Base-by-base conservation (phyloP, 352 stramenopile species). In the Sclerospora graminicola region DNA sequence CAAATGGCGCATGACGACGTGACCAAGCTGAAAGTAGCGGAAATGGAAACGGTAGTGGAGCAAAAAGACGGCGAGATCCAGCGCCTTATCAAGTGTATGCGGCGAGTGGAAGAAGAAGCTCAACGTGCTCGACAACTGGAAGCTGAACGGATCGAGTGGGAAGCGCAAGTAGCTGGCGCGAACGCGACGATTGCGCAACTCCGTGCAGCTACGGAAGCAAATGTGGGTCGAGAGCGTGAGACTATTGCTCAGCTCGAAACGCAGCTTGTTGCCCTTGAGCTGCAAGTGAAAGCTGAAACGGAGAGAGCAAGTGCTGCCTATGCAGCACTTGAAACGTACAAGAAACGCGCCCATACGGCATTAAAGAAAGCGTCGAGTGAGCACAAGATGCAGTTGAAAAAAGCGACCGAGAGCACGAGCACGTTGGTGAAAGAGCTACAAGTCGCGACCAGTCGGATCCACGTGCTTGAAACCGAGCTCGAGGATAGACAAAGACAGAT, bases 281-380 rank as follows among this genome's bases (percentile, higher is more conserved):
- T 54, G 1, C 51, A 84, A 48, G 43, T 82, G 3, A 40, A 71
- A 30, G 38, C 65, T 8, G 72, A 87, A 56, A 69, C 57, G 20
- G 70, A 83, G 34, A 73, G 52, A 9, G 60, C 74, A 0, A 59
- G 53, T 21, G 66, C 72, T 23, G 70, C 73, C 2, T 60, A 66
- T 0, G 53, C 58, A 4, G 75, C 77, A n/a, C 60, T 90, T 13
- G 78, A 86, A 47, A 66, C 63, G 32, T 90, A 90, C 61, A 88
- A 85, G 64, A 85, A 84, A 47, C 72, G 78, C 15, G 78, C 78
- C 0, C 71, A 81, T 23, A 82, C 63, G 2, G 78, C 78, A 11
- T 37, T 90, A 13, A 90, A 90, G 60, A 90, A 88, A 39, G 66
- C 75, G 24, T 81, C 66, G 4, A 66, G 48, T 48, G 78, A 87